Percentiles rank a stretch among this genome's conserved stretches.
Evolutionary conservation across 352 stramenopile species (phyloP).

Genomic region (Phytophthora melonis): DNA sequence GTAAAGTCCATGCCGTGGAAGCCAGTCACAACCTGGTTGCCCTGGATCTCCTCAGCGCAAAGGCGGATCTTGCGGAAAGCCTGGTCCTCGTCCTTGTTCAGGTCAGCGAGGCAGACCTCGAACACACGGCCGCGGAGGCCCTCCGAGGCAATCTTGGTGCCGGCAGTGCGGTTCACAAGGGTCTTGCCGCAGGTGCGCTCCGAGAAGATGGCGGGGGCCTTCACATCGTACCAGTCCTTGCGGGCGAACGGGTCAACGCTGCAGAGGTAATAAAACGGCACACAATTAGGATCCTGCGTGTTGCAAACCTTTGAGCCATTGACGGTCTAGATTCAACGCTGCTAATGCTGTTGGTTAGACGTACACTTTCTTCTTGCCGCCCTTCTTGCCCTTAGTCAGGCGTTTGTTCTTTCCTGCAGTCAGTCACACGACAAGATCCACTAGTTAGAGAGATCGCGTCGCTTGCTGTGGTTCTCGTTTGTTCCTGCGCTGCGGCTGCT

Average conservation of each 20-base stretch:
- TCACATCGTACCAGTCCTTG: slow-evolving; percentile 98
- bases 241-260: slow-evolving; percentile 98
- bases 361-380: slow-evolving; percentile 93
- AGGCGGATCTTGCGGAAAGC: slow-evolving; percentile 99
- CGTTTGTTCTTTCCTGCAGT: slow-evolving; percentile 91
- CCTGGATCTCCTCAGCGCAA: slow-evolving; percentile 98
- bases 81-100: slow-evolving; percentile 99
- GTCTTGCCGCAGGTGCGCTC: slow-evolving; percentile 98
- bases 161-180: slow-evolving; percentile 98
- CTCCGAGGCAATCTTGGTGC: slow-evolving; percentile 98
- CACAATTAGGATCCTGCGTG: slow-evolving; percentile 17
- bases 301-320: not conserved
- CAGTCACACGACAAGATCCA: slow-evolving; percentile 30
- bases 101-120: slow-evolving; percentile 98
- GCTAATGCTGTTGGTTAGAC: slow-evolving; percentile 5
- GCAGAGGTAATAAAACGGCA: slow-evolving; percentile 6
- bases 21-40: slow-evolving; percentile 86
- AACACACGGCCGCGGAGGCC: slow-evolving; percentile 99
- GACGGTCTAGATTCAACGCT: not conserved
- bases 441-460: not conserved
- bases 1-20: slow-evolving; percentile 96
- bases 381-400: slow-evolving; percentile 93
- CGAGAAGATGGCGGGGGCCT: slow-evolving; percentile 98
- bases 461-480: not conserved
- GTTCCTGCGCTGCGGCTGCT: not conserved